Evolutionary conservation across 768 basidiomycete species (phyloP), one percentile per base, ranked within the genome.

Genomic region (Termitomyces sp.): DNA sequence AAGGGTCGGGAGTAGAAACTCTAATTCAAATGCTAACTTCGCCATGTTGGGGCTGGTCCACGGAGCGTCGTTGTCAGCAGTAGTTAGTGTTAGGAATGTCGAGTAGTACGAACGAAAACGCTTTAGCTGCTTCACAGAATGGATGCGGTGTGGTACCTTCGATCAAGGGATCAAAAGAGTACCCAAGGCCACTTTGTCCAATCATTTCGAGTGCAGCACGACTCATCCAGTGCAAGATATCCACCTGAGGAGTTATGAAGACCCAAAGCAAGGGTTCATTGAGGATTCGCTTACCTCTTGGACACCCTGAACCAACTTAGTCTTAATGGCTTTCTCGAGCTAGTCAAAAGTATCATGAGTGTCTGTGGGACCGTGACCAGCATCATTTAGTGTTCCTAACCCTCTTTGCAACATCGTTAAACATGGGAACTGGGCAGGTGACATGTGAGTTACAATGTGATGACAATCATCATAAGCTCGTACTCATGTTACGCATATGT

Each of bases 361-460:
- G 5, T 13, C 27, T n/a, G 39, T 6, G 7, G 24, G 5, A 18
- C 13, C 36, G 8, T 22, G 9, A 13, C 5, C 20, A 30, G n/a
- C 30, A n/a, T 4, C 3, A 32, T n/a, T 5, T 3, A 2, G 20
- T 33, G n/a, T 0, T 22, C 20, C 53, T 22, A 18, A 64, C 64
- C 58, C 60, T 64, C 16, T 62, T 51, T 10, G 59, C 50, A 9
- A 64, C 54, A 9, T 58, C 62, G 6, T 56, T 50, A n/a, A n/a
- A n/a, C n/a, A n/a, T n/a, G n/a, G n/a, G n/a, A n/a, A n/a, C n/a
- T n/a, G n/a, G n/a, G n/a, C 32, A 32, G 52, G 30, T n/a, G 16
- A 37, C 13, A 22, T 4, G 34, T 33, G 6, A 33, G 20, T 33
- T 13, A 14, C 32, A 8, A 33, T 3, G 30, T 47, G 45, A 27